phyloP scores from a whole-genome alignment of 108 stramenopile species.

The Nannochloropsis salina region DNA sequence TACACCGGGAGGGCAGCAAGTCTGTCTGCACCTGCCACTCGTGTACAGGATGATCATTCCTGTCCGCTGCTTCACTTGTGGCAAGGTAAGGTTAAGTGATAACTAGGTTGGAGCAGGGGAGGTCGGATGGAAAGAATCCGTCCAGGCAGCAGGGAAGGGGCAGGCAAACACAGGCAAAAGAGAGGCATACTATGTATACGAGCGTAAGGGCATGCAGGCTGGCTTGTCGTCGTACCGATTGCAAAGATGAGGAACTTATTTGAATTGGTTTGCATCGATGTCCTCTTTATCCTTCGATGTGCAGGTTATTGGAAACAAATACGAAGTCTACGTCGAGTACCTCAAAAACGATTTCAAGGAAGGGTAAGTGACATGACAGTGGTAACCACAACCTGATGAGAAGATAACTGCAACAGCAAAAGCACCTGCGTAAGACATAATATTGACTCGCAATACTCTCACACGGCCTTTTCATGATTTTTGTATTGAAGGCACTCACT shows the following conservation, averaged over 20 bases:
- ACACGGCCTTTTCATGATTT: no score
- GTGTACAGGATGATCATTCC: conserved; percentile 88
- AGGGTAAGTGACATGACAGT: conserved; percentile 55
- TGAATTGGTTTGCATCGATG: not conserved
- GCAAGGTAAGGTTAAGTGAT: conserved; percentile 73
- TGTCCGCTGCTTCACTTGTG: conserved; percentile 99
- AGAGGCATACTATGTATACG: not conserved
- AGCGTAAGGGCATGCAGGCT: not conserved
- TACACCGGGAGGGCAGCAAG: no score
- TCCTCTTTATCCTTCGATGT: not conserved
- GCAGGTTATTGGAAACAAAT: conserved; percentile 84
- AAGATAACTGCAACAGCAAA: not conserved
- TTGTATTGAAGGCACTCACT: no score
- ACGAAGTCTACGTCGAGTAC: conserved; percentile 91
- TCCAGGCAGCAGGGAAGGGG: not conserved
- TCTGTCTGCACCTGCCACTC: no score
- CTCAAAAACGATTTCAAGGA: conserved; percentile 88
- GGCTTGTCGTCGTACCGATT: not conserved
- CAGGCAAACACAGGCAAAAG: not conserved
- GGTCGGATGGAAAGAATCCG: not conserved
- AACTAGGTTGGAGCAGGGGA: not conserved
- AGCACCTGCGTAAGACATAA: not conserved
- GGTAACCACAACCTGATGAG: not conserved
- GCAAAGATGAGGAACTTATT: not conserved
- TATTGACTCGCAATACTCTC: not conserved